Base-by-base conservation (phyloP, 208 protist genomes). In the Borovskyia barvae region DNA sequence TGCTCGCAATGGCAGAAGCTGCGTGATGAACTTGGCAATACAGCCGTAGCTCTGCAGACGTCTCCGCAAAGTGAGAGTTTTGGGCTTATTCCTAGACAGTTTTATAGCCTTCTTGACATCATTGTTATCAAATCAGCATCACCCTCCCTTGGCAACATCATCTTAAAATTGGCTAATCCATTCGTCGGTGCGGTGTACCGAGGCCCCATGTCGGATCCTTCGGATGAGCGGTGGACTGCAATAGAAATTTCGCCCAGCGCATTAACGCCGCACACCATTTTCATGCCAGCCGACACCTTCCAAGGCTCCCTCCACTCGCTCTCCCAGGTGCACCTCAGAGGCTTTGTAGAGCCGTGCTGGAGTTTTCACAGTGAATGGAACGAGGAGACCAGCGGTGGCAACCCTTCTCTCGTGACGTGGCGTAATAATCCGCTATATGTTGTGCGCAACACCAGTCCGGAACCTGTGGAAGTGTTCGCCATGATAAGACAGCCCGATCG, bases 281-380 rank as follows among this genome's bases (percentile, higher is more conserved):
- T 66, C 61, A 68, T 92, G 29, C 80, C 80, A 1, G 81, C 68
- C 8, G 64, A 75, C n/a, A 39, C 60, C 22, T 92, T 87, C 48
- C 52, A 66, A 35, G 37, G 75, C 14, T 42, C 52, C 19, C 85
- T 86, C 53, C 46, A 70, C 30, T 78, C 63, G 37, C 45, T 89
- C 1, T 67, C 80, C 32, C 62, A 80, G 56, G 74, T 60, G 14
- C 60, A 75, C 36, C 29, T 85, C 35, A 48, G 60, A 33, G 71
- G 73, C 12, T 62, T 74, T 3, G 40, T 75, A 17, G 62, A 87
- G 35, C 66, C 75, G 8, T 53, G 63, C 20, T 79, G 66, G 52
- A 70, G 78, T 54, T 91, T 88, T 54, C 71, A 91, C 66, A 82
- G 81, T 41, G 73, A 88, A 45, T 92, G 85, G 85, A 73, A 72